Percentiles rank a stretch among this genome's conserved stretches.
Evolutionary conservation across 2,329 filamentous ascomycete species (phyloP).

Genomic region (Claviceps monticola): DNA sequence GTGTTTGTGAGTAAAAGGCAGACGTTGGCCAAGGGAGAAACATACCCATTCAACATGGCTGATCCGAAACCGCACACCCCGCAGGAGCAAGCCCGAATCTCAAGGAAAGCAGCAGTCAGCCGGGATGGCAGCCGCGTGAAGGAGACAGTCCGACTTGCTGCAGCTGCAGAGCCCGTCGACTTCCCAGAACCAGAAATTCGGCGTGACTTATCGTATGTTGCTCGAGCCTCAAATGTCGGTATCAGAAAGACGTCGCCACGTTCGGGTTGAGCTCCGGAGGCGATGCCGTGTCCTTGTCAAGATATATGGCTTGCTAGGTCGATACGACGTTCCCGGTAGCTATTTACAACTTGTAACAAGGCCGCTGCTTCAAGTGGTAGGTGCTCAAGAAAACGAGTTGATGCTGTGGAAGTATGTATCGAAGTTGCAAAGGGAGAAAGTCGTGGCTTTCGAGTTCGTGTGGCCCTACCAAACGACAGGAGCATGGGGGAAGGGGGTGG

Average conservation of each 20-base stretch:
- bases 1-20: neutral
- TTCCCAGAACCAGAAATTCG: neutral
- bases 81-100: constrained; percentile 11
- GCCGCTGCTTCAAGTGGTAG: neutral
- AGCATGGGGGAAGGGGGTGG: neutral
- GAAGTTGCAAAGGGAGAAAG: neutral
- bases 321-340: neutral
- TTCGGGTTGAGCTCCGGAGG: constrained; percentile 15
- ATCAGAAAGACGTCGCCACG: constrained; percentile 3
- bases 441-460: neutral
- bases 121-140: neutral
- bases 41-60: constrained; percentile 27
- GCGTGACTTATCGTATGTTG: neutral
- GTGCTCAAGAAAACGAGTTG: neutral
- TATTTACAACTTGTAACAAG: neutral
- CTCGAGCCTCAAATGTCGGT: neutral
- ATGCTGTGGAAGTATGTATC: neutral
- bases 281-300: constrained; percentile 9
- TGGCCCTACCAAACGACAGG: constrained; percentile 1
- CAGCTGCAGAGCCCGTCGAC: neutral
- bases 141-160: neutral
- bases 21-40: constrained; percentile 10
- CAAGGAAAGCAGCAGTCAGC: constrained; percentile 6
- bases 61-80: constrained; percentile 6
- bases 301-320: constrained; percentile 7